Base-by-base conservation (phyloP, 2,329 filamentous ascomycete species). In the Fusarium vanettenii region DNA sequence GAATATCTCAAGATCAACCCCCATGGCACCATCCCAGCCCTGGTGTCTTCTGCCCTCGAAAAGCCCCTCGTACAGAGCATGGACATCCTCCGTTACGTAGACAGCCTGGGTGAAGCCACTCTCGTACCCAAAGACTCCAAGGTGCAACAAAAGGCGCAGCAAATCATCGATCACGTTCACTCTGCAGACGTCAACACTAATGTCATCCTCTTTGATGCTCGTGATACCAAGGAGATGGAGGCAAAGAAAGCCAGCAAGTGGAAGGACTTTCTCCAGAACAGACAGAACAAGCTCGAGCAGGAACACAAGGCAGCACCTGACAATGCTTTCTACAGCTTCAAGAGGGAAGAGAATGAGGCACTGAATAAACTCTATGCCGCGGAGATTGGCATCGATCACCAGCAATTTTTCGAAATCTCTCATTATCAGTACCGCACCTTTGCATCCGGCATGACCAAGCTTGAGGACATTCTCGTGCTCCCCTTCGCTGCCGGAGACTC, bases 301-400 rank as follows among this genome's bases (percentile, higher is more conserved):
- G 72, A 75, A 27, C 59, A 60, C n/a, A 60, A 62, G 18, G 66
- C 70, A 3, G 5, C 64, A 14, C 62, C 72, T 5, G 69, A 18
- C 3, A 71, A 78, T 18, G 60, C 72, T 1, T 78, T 78, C 56
- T 77, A 77, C 52, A 66, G 52, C 8, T 68, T 64, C 4, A 76
- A 76, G 48, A 20, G 57, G 25, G 31, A 43, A 11, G 74, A 76
- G 31, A 76, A 76, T 31, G 64, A 64, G 8, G 11, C 31, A 8
- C 11, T 76, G 14, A 33, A 59, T 37, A 64, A 41, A 1, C 29
- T 66, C 13, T 76, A 76, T 56, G 56, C 59, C 7, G 52, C 50
- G 2, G 62, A 65, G 57, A 16, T 45, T 13, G 35, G 73, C 13
- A 18, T 56, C 1, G 60, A 43, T 2, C 68, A 74, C 16, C 31